Percentiles rank a stretch among this genome's conserved stretches.
Evolutionary conservation across 441 rosid species (phyloP).

Genomic region (Dalechampia spathulata): DNA sequence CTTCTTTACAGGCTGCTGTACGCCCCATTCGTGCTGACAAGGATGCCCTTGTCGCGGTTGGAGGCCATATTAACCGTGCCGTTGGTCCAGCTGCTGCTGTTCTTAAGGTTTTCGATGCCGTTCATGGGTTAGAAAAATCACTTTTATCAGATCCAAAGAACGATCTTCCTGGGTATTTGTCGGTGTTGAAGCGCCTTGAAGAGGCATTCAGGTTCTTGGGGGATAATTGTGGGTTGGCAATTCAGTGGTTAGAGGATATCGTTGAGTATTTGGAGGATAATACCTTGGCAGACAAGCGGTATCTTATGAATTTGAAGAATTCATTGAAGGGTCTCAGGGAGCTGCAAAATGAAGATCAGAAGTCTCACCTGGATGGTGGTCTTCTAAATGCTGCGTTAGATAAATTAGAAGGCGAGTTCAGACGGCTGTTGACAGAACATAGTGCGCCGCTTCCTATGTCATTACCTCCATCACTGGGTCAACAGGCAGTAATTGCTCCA

Average conservation of each 20-base stretch:
- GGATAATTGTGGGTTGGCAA: conserved; percentile 89
- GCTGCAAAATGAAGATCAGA: conserved; percentile 38
- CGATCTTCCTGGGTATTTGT: conserved; percentile 75
- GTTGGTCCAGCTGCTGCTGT: conserved; percentile 98
- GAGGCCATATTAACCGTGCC: conserved; percentile 93
- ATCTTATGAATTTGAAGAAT: conserved; percentile 60
- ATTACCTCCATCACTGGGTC: conserved; percentile 43
- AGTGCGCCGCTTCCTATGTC: conserved; percentile 91
- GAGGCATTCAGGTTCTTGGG: conserved; percentile 90
- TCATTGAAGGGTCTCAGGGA: conserved; percentile 59
- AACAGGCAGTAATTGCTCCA: conserved; percentile 76
- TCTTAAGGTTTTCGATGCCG: conserved; percentile 97
- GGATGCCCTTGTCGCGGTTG: conserved; percentile 71
- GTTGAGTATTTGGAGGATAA: conserved; percentile 94
- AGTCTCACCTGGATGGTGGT: conserved; percentile 66
- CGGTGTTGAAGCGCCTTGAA: conserved; percentile 76
- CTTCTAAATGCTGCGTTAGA: conserved; percentile 77
- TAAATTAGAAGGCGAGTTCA: conserved; percentile 68
- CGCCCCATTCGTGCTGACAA: conserved; percentile 89
- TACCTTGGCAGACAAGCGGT: conserved; percentile 63
- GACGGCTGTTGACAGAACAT: conserved; percentile 67
- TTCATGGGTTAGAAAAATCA: conserved; percentile 89
- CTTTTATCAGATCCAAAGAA: conserved; percentile 73
- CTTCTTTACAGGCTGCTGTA: conserved; percentile 68
- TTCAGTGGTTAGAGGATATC: conserved; percentile 98